phyloP scores from a whole-genome alignment of 2,329 filamentous ascomycete genomes.

The Penicillium glabrum region DNA sequence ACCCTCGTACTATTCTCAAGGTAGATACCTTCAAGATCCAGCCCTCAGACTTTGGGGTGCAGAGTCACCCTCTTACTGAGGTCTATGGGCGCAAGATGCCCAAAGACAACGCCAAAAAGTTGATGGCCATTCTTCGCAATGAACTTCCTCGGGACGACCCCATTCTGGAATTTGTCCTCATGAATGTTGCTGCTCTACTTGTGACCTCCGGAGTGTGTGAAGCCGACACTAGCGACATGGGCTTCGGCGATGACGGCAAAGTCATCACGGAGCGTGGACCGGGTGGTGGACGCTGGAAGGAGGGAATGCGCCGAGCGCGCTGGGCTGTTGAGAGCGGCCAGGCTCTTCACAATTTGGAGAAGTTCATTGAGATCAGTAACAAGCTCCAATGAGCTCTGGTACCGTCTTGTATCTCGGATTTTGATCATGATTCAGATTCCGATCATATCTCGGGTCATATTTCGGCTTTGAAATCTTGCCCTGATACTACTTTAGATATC shows the following conservation, averaged over 20 bases:
- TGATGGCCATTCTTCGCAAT: conserved; percentile 73
- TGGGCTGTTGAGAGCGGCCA: conserved; percentile 86
- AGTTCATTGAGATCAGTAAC: conserved; percentile 83
- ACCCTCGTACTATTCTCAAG: conserved; percentile 49
- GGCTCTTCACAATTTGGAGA: conserved; percentile 78
- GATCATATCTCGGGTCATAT: not conserved
- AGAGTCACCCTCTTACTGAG: conserved; percentile 68
- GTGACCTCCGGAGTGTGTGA: conserved; percentile 87
- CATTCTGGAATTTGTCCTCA: conserved; percentile 87
- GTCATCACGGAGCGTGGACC: conserved; percentile 82
- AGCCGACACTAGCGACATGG: conserved; percentile 76
- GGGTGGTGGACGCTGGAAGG: conserved; percentile 88
- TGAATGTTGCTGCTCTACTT: conserved; percentile 88
- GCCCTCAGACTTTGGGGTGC: conserved; percentile 85
- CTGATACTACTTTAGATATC: not conserved
- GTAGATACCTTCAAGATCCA: conserved; percentile 76
- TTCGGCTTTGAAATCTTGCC: not conserved
- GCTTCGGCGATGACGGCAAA: conserved; percentile 73
- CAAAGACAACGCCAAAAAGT: conserved; percentile 79
- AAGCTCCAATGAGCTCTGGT: conserved; percentile 24
- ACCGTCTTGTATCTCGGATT: not conserved
- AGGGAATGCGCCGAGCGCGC: conserved; percentile 80
- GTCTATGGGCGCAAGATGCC: conserved; percentile 86
- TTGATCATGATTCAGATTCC: not conserved
- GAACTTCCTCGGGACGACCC: conserved; percentile 75